phyloP scores from a whole-genome alignment of 768 basidiomycete species.

The Lentinula sp. region DNA sequence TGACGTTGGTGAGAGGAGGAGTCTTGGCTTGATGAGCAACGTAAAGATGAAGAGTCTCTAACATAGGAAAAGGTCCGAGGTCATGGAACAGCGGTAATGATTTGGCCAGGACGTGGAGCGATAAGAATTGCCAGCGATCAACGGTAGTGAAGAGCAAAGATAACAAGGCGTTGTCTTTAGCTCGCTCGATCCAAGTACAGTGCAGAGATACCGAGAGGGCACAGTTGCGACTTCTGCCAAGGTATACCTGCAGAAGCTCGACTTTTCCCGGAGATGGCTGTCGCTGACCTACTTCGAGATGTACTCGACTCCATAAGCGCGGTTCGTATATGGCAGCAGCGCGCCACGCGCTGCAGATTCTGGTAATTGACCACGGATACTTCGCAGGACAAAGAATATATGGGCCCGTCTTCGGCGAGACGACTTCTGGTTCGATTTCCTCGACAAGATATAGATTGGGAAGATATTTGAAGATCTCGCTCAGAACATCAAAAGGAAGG shows the following conservation, averaged over 20 bases:
- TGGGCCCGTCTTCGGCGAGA: slow-evolving; percentile 3
- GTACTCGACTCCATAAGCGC: not conserved
- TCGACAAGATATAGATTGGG: not conserved
- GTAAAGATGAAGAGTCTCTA: not conserved
- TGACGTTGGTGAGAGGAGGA: not conserved
- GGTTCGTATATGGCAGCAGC: not conserved
- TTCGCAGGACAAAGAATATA: not conserved
- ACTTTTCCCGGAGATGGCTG: not conserved
- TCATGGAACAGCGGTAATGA: not conserved
- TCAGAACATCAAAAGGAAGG: not conserved
- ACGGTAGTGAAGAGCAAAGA: not conserved
- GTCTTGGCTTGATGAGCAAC: not conserved
- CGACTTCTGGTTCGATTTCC: not conserved
- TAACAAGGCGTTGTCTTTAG: not conserved
- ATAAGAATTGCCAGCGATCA: not conserved
- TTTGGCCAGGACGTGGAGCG: not conserved
- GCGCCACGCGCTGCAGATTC: not conserved
- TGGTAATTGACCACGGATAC: not conserved
- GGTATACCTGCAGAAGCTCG: not conserved
- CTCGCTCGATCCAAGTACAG: not conserved
- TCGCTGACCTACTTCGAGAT: not conserved
- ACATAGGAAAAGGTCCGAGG: not conserved
- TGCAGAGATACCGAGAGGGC: not conserved
- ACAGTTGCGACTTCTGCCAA: not conserved
- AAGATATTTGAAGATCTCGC: not conserved